Evolutionary conservation across 306 rosid species (phyloP).

Genomic region (Citrullus colocynthis): DNA sequence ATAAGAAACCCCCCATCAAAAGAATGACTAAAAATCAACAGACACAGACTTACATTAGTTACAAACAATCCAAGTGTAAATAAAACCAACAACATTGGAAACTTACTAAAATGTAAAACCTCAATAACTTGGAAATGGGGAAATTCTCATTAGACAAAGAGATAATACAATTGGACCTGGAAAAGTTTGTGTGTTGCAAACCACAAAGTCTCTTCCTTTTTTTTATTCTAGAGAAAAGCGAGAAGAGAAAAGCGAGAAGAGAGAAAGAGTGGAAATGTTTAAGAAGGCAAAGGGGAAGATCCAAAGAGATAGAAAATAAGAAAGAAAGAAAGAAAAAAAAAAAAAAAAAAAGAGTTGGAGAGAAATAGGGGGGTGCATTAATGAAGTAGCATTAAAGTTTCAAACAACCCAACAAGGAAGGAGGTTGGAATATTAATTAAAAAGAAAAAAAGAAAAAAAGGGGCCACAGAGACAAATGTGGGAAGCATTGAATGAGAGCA

Average conservation of each 20-base stretch:
- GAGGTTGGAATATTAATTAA: conserved; percentile 66
- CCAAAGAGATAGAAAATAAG: conserved; percentile 20
- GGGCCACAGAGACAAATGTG: conserved; percentile 71
- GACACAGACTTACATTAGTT: not conserved
- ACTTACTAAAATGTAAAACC: not conserved
- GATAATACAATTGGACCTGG: not conserved
- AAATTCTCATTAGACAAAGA: conserved; percentile 10
- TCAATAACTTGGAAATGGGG: not conserved
- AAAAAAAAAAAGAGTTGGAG: not conserved
- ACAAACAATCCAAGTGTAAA: not conserved
- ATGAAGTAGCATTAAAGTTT: conserved; percentile 51
- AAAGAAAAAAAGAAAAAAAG: conserved; percentile 37
- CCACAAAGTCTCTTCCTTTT: not conserved
- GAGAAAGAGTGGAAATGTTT: not conserved
- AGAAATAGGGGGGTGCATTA: conserved; percentile 39
- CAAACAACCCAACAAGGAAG: conserved; percentile 63
- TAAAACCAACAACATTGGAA: not conserved
- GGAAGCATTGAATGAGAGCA: conserved; percentile 56
- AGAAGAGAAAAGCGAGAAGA: not conserved
- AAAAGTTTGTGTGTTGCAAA: not conserved
- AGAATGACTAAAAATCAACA: not conserved
- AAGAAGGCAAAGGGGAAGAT: conserved; percentile 1
- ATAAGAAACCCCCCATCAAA: not conserved
- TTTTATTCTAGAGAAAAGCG: not conserved
- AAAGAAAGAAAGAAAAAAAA: conserved; percentile 19